Conservation (phyloP, 371 early-diverging fungal genomes). For the Haplosporangium sp. region DNA sequence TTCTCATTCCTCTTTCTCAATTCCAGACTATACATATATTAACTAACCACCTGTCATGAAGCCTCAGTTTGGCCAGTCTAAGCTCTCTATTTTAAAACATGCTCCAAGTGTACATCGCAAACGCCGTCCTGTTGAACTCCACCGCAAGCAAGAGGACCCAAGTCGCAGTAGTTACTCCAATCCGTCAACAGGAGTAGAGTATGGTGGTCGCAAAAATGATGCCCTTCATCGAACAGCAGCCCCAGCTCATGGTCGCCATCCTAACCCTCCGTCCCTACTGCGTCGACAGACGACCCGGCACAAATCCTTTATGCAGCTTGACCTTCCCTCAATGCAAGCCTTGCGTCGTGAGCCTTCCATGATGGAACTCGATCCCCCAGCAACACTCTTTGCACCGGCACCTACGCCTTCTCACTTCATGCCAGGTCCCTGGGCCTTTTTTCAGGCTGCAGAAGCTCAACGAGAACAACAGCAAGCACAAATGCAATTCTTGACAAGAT, state of each 20-base stretch:
- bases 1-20: neutral
- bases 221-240: constrained; percentile 11
- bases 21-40: neutral
- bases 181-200: neutral
- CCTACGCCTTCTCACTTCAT: constrained; percentile 28
- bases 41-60: constrained; percentile 18
- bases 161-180: neutral
- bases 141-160: constrained; percentile 11
- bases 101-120: constrained; percentile 45
- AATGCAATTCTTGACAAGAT: constrained; percentile 36
- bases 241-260: constrained; percentile 5
- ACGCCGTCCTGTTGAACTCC: constrained; percentile 37
- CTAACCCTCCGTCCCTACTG: constrained; percentile 23
- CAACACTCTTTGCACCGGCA: constrained; percentile 34
- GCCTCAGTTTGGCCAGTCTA: constrained; percentile 43
- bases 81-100: constrained; percentile 42
- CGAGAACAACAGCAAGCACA: constrained; percentile 38
- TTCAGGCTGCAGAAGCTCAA: constrained; percentile 49
- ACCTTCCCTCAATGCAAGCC: constrained; percentile 41
- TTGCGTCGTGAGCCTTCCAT: constrained; percentile 45
- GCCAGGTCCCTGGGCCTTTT: constrained; percentile 51
- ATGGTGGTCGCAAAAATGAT: neutral
- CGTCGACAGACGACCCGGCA: constrained; percentile 44
- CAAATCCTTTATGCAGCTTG: constrained; percentile 51
- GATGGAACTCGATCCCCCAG: constrained; percentile 52